Conservation (phyloP, 805 yeast species). For the Candida berthetii region DNA sequence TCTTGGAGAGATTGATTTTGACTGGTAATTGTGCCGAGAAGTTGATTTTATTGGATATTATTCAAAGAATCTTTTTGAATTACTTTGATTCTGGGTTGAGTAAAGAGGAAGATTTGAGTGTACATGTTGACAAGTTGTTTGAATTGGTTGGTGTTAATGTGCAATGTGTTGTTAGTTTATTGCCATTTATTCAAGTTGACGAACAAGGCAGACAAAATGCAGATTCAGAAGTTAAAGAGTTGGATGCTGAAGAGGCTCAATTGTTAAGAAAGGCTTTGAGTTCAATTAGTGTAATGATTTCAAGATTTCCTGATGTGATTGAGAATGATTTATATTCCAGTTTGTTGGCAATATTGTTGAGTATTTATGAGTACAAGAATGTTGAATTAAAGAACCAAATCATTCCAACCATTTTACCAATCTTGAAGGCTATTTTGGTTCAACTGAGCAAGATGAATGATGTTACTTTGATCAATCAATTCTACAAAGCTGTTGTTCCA, state of each 20-base stretch:
- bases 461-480: constrained; percentile 23
- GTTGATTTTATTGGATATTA: constrained; percentile 44
- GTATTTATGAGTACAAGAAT: constrained; percentile 38
- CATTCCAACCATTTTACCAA: constrained; percentile 45
- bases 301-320: constrained; percentile 60
- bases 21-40: constrained; percentile 46
- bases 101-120: constrained; percentile 34
- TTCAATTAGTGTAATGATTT: constrained; percentile 56
- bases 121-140: constrained; percentile 72
- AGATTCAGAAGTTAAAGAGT: background rate
- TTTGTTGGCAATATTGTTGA: constrained; percentile 54
- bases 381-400: constrained; percentile 27
- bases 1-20: constrained; percentile 65
- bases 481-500: constrained; percentile 30
- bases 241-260: constrained; percentile 24
- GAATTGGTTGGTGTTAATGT: constrained; percentile 70
- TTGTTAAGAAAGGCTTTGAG: constrained; percentile 43
- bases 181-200: constrained; percentile 54
- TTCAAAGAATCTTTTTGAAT: constrained; percentile 45
- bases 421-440: constrained; percentile 38
- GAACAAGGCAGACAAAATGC: constrained; percentile 10
- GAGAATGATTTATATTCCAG: constrained; percentile 69
- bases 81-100: constrained; percentile 26
- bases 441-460: constrained; percentile 26
- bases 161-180: constrained; percentile 49